A percentile compares a stretch with the other conserved stretches of the same genome.
Evolutionary conservation across 2,329 filamentous ascomycete species (phyloP).

Genomic region (Podosphaera aphanis): DNA sequence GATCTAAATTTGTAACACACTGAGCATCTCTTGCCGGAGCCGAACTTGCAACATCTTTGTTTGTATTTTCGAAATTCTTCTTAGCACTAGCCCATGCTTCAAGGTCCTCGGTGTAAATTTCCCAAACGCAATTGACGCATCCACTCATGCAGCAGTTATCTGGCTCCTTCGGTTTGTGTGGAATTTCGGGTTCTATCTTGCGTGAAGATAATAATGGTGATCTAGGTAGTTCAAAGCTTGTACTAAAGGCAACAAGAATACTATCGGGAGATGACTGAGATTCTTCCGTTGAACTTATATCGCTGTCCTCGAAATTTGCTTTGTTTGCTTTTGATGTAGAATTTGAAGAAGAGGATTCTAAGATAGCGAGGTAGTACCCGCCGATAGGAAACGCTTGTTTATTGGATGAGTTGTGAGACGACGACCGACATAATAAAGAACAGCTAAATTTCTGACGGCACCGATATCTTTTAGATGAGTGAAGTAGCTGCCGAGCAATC

Average conservation of each 20-base stretch:
- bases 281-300: not conserved
- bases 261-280: not conserved
- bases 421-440: not conserved
- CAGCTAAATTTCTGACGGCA: conserved; percentile 4
- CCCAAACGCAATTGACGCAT: conserved; percentile 95
- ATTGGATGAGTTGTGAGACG: conserved; percentile 3
- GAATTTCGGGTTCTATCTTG: conserved; percentile 25
- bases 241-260: not conserved
- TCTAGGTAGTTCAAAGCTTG: not conserved
- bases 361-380: conserved; percentile 33
- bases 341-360: conserved; percentile 20
- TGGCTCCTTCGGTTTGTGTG: conserved; percentile 66
- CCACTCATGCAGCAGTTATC: conserved; percentile 99
- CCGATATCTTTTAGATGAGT: conserved; percentile 3
- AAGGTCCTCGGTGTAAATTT: conserved; percentile 71
- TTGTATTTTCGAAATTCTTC: not conserved
- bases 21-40: not conserved
- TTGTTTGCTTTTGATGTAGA: conserved; percentile 1
- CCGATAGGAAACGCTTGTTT: conserved; percentile 25
- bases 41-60: not conserved
- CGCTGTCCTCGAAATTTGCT: not conserved
- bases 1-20: not conserved
- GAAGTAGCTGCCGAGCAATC: conserved; percentile 11
- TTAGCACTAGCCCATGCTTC: conserved; percentile 52
- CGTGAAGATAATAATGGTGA: conserved; percentile 1